Evolutionary conservation across 345 rosid genomes (phyloP).

Genomic region (Sonneratia alba): DNA sequence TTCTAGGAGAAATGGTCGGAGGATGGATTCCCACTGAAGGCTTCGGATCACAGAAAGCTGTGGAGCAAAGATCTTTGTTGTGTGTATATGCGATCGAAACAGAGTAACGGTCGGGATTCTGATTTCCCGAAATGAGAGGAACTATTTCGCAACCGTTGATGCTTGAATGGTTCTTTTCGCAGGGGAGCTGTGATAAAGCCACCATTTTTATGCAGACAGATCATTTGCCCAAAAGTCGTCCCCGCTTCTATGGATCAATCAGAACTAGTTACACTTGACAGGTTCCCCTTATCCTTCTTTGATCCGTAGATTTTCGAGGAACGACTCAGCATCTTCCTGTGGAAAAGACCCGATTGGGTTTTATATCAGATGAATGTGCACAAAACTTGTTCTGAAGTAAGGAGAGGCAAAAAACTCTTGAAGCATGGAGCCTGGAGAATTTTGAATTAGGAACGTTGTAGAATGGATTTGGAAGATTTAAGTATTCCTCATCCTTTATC

Average conservation of each 20-base stretch:
- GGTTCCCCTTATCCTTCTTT: no score
- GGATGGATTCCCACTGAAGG: no score
- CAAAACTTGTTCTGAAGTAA: no score
- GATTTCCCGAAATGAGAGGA: neutral
- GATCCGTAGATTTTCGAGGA: no score
- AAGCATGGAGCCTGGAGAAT: neutral
- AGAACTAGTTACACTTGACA: neutral
- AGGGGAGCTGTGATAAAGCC: neutral
- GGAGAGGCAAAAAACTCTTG: no score
- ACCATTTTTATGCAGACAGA: neutral
- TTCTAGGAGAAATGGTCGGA: no score
- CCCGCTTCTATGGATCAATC: neutral
- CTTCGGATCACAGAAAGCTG: no score
- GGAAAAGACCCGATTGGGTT: no score
- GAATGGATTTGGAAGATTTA: neutral
- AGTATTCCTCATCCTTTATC: neutral
- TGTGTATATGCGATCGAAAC: neutral
- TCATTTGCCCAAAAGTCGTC: neutral
- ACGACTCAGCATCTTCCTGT: no score
- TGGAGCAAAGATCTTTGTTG: no score
- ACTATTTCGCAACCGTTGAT: neutral
- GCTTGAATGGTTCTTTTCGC: neutral
- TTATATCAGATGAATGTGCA: no score
- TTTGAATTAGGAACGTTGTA: neutral
- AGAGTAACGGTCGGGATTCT: neutral